Evolutionary conservation across 805 yeast genomes (phyloP).

Genomic region (Pichia cabralensis): DNA sequence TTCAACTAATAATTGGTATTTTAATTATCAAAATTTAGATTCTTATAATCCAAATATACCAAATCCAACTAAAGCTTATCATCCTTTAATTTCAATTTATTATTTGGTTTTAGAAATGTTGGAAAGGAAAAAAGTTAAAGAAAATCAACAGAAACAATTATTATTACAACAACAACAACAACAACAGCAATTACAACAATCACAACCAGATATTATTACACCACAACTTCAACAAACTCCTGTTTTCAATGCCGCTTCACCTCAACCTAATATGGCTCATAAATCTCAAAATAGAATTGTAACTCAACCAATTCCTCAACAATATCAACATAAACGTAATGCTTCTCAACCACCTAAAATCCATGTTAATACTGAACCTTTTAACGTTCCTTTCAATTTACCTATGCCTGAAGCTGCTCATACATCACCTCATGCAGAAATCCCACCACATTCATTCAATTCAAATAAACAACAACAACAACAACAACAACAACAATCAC

Average conservation of each 20-base stretch:
- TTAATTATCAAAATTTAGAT: constrained; percentile 23
- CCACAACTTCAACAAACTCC: constrained; percentile 10
- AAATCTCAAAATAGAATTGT: constrained; percentile 14
- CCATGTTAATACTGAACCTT: constrained; percentile 20
- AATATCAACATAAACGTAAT: constrained; percentile 10
- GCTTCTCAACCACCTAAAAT: background rate
- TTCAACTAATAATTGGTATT: constrained; percentile 56
- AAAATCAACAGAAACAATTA: constrained; percentile 26
- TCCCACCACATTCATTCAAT: constrained; percentile 14
- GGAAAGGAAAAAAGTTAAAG: constrained; percentile 57
- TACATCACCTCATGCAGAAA: constrained; percentile 26
- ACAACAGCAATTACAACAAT: constrained; percentile 1
- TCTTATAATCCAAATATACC: constrained; percentile 26
- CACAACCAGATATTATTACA: background rate
- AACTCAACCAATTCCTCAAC: constrained; percentile 19
- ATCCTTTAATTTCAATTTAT: constrained; percentile 83
- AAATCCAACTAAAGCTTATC: constrained; percentile 81
- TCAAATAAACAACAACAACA: background rate
- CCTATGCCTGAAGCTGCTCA: constrained; percentile 35
- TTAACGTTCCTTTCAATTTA: constrained; percentile 35
- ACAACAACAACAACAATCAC: constrained; percentile 12
- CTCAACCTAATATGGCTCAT: constrained; percentile 10
- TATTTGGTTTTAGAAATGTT: constrained; percentile 78
- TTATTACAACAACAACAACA: constrained; percentile 1
- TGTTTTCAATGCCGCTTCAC: constrained; percentile 10